Conservation (phyloP, 345 rosid species). For the Raphanus raphanistrum region DNA sequence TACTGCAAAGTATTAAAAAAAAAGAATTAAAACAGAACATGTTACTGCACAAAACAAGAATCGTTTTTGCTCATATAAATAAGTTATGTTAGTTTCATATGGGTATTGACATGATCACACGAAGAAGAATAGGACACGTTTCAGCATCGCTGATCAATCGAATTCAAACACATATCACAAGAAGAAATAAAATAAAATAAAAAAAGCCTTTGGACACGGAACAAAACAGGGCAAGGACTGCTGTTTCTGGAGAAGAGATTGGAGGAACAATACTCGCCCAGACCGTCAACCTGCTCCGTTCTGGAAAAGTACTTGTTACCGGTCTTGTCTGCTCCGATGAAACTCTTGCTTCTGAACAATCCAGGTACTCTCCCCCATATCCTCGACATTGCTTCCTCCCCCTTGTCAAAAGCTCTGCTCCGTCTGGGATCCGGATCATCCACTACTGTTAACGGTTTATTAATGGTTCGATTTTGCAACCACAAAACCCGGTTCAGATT, state of each 20-base stretch:
- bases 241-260: not conserved
- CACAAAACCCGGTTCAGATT: not conserved
- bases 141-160: not conserved
- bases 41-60: conserved; percentile 1
- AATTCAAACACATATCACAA: not conserved
- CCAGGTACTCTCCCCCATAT: conserved; percentile 67
- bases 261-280: conserved; percentile 21
- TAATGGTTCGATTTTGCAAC: not conserved
- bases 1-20: conserved; percentile 57
- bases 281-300: conserved; percentile 76
- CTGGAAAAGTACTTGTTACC: conserved; percentile 85
- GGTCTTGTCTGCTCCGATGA: conserved; percentile 62
- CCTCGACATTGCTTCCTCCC: conserved; percentile 57
- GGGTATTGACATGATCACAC: conserved; percentile 3
- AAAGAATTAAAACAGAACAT: conserved; percentile 24
- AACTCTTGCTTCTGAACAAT: conserved; percentile 53
- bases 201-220: not conserved
- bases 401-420: too few relatives aligned
- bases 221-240: not conserved
- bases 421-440: not conserved
- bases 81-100: not conserved
- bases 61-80: not conserved
- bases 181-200: not conserved
- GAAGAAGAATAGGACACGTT: not conserved
- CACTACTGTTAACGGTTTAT: too few relatives aligned